These are phyloP conservation scores for Citrus cavaleriei DNA, from an alignment of 345 rosid genomes.

Conservation along the genomic window DNA sequence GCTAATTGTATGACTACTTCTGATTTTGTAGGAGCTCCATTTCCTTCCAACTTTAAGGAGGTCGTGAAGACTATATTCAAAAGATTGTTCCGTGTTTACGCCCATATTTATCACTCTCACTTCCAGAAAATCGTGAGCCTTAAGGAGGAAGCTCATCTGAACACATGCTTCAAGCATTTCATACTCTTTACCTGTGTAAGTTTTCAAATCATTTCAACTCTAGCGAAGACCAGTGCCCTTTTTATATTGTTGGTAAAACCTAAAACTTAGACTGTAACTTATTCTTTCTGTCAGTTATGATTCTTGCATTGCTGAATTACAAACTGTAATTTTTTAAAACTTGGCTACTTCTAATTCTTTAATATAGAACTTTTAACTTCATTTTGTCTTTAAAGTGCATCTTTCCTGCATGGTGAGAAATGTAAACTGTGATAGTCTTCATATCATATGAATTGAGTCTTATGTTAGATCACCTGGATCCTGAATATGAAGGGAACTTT, in stretches of 20 bases:
- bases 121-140: conserved; percentile 99
- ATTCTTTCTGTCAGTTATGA: neutral
- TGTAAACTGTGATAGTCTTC: neutral
- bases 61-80: conserved; percentile 97
- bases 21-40: conserved; percentile 72
- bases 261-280: neutral
- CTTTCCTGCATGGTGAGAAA: neutral
- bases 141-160: conserved; percentile 98
- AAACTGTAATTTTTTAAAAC: neutral
- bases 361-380: neutral
- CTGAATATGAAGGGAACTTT: neutral
- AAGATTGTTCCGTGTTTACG: conserved; percentile 92
- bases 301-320: neutral
- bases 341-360: neutral
- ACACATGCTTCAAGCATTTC: conserved; percentile 98
- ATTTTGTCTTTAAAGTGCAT: neutral
- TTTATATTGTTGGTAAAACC: neutral
- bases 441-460: neutral
- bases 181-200: conserved; percentile 93
- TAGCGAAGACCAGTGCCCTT: neutral
- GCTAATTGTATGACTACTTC: neutral
- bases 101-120: conserved; percentile 94
- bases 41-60: conserved; percentile 93
- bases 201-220: conserved; percentile 5
- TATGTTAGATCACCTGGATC: neutral